Conservation (phyloP, 495 filamentous ascomycete species). For the Aspergillus panamensis region DNA sequence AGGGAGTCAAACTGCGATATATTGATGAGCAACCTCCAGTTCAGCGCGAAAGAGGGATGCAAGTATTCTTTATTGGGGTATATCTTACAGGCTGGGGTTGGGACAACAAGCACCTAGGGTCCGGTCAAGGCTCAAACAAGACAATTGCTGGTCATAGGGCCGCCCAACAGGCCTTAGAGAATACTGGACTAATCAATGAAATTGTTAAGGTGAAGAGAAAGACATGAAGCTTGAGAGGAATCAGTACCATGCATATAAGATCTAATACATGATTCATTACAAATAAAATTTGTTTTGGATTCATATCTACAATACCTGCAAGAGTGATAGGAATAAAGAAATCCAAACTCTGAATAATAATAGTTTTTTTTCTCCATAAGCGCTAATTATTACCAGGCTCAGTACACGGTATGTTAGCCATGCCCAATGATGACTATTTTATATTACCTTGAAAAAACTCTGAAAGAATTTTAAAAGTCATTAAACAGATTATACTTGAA, state of each 20-base stretch:
- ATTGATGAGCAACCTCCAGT: conserved; percentile 49
- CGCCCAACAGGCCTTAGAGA: conserved; percentile 60
- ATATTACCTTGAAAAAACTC: no score
- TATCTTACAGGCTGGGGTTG: conserved; percentile 74
- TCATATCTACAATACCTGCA: no score
- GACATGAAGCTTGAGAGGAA: neutral
- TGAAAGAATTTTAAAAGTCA: no score
- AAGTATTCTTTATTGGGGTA: conserved; percentile 65
- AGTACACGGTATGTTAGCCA: no score
- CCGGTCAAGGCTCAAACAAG: conserved; percentile 66
- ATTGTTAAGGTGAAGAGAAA: conserved; percentile 29
- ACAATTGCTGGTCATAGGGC: conserved; percentile 70
- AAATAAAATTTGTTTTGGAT: no score
- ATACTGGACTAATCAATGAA: conserved; percentile 54
- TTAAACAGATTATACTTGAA: no score
- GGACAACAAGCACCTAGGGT: conserved; percentile 58
- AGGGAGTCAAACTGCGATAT: conserved; percentile 64
- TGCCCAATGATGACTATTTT: no score
- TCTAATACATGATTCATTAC: neutral
- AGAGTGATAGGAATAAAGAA: no score
- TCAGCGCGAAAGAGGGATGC: conserved; percentile 54
- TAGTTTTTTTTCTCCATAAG: no score
- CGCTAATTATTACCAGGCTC: no score
- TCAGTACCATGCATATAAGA: neutral
- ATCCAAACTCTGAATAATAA: no score